phyloP scores from a whole-genome alignment of 108 stramenopile genomes.

The Parietichytrium sp. region DNA sequence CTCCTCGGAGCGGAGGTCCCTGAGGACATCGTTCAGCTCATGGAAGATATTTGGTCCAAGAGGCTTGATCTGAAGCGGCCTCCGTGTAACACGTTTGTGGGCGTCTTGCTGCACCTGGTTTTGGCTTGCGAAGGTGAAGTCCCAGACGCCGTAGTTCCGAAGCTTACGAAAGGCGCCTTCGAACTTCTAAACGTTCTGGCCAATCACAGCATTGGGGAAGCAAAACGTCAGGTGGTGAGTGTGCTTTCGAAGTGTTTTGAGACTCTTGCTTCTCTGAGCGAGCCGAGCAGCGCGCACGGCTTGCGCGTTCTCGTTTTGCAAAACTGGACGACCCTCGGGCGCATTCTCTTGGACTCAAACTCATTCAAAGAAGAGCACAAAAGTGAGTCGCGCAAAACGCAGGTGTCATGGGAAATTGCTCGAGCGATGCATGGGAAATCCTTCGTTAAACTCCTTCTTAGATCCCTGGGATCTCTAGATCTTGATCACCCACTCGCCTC shows the following conservation, averaged over 20 bases:
- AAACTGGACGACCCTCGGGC: conserved; percentile 1
- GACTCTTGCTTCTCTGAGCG: background rate
- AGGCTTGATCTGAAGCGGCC: background rate
- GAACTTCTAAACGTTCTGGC: background rate
- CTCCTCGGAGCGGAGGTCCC: background rate
- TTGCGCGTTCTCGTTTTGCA: background rate
- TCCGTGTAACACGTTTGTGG: background rate
- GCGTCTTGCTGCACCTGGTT: background rate
- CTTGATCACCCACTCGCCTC: conserved; percentile 8
- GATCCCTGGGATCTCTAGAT: background rate
- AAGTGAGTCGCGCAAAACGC: background rate
- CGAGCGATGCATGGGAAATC: background rate
- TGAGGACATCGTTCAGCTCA: background rate
- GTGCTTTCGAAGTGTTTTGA: background rate
- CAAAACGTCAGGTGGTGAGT: background rate
- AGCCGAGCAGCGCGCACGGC: no score
- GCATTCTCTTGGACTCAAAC: conserved; percentile 1
- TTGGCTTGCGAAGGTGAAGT: background rate
- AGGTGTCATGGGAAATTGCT: background rate
- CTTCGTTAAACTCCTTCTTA: background rate
- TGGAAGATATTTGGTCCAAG: background rate
- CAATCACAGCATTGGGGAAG: background rate
- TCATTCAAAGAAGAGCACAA: no score
- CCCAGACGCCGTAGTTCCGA: background rate
- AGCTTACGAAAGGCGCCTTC: background rate